These are phyloP conservation scores for Fragaria nilgerrensis DNA, from an alignment of 306 rosid genomes.

Conservation along the genomic window DNA sequence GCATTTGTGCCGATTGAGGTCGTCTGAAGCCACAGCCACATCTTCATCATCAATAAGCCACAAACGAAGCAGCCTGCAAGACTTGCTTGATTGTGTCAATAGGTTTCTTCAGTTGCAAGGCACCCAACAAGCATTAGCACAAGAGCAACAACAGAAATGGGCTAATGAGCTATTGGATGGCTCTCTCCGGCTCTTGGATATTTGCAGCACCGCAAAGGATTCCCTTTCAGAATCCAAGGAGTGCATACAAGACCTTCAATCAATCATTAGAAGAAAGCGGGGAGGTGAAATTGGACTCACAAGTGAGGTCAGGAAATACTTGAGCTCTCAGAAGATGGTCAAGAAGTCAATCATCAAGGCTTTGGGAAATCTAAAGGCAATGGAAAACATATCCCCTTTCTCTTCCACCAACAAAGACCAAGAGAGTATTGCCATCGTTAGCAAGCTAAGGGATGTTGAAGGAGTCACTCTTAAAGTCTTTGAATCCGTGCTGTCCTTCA, in stretches of 20 bases:
- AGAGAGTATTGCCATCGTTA: slow-evolving; percentile 12
- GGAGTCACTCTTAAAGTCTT: slow-evolving; percentile 16
- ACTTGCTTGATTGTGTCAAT: slow-evolving; percentile 38
- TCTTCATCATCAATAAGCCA: slow-evolving; percentile 21
- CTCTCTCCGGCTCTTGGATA: slow-evolving; percentile 29
- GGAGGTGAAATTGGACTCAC: slow-evolving; percentile 5
- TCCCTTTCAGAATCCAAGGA: slow-evolving; percentile 31
- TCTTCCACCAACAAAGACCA: not conserved
- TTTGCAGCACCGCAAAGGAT: slow-evolving; percentile 32
- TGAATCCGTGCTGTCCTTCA: slow-evolving; percentile 32
- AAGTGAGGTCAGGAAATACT: slow-evolving; percentile 27
- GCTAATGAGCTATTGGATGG: slow-evolving; percentile 35
- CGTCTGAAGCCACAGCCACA: slow-evolving; percentile 13
- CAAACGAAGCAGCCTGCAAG: slow-evolving; percentile 34
- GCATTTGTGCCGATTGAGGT: slow-evolving; percentile 31
- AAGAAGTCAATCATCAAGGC: slow-evolving; percentile 29
- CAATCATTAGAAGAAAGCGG: slow-evolving; percentile 30
- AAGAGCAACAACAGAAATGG: slow-evolving; percentile 20
- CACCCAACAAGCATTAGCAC: slow-evolving; percentile 36
- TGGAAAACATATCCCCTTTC: not conserved
- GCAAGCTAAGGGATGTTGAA: slow-evolving; percentile 31
- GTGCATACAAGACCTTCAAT: slow-evolving; percentile 36
- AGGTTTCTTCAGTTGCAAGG: slow-evolving; percentile 32
- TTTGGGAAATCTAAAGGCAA: not conserved
- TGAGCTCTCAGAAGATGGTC: slow-evolving; percentile 19